Evolutionary conservation across 352 stramenopile species (phyloP), one percentile per base, ranked within the genome.

Genomic region (Salisapilia sapeloensis): DNA sequence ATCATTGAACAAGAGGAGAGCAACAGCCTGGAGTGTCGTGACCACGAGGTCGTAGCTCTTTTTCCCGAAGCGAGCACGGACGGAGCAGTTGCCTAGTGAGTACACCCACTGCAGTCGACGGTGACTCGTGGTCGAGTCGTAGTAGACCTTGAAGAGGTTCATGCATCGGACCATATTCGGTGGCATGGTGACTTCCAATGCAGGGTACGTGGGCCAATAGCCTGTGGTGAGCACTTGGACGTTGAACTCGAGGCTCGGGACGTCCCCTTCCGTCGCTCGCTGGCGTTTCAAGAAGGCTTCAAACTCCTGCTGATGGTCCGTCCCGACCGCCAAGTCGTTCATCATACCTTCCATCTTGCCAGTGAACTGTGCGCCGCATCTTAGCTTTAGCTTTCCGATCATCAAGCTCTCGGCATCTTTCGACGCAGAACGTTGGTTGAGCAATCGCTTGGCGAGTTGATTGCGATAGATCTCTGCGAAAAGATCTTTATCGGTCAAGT

Each of bases 341-440:
- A 99, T 83, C 96, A 99, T 99, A 45, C 95, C 95, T 60, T 99
- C 96, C 94, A 99, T 98, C 62, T 96, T 94, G 21, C 87, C 93
- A 17, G 96, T 99, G 51, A 99, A 99, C 58, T 99, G 94, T 8
- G 93, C 93, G 48, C 96, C 96, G 50, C 94, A 99, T 29, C 94
- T 79, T 32, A 98, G 65, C 67, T 99, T 99, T 15, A 99, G 69
- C 62, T 99, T 99, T 35, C 85, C 84, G 53, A 99, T 99, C 92
- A 99, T 99, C 14, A 95, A 65, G 53, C 96, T 92, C 53, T 99
- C 96, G 0, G 92, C 82, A 60, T 99, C 94, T 35, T 97, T 75
- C 21, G 86, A 97, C 15, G 95, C 92, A 15, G 93, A 98, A n/a
- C 92, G 81, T 46, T 98, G 86, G 46, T 97, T 98, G 29, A 99